phyloP scores from a whole-genome alignment of 2,329 filamentous ascomycete genomes.

The Tolypocladium amazonense region DNA sequence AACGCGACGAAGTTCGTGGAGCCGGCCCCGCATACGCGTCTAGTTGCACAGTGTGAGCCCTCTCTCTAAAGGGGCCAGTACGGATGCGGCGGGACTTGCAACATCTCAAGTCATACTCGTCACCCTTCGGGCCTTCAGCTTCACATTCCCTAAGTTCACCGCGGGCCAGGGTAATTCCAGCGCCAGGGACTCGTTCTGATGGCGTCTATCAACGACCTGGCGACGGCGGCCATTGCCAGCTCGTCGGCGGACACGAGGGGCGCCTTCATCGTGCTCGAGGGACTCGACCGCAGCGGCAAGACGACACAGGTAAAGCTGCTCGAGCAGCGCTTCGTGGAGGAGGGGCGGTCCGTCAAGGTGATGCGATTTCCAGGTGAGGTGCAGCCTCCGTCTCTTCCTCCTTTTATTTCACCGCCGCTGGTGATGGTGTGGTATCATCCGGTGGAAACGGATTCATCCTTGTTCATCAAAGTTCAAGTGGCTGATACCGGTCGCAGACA shows the following conservation, averaged over 20 bases:
- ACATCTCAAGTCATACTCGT: neutral
- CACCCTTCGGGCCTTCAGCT: neutral
- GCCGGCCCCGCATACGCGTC: neutral
- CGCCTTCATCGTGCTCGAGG: conserved; percentile 75
- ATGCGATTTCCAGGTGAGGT: conserved; percentile 48
- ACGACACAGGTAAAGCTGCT: conserved; percentile 76
- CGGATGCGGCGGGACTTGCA: neutral
- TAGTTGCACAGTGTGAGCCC: neutral
- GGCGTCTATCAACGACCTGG: conserved; percentile 40
- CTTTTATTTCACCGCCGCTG: too few relatives aligned
- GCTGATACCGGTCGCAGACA: conserved; percentile 39
- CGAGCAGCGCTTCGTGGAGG: conserved; percentile 39
- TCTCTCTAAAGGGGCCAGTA: neutral
- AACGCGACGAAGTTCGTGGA: neutral
- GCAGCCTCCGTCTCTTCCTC: neutral
- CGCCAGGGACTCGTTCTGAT: conserved; percentile 12
- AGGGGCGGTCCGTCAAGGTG: conserved; percentile 36
- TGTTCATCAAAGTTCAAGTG: neutral
- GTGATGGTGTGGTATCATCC: too few relatives aligned
- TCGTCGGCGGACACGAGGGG: conserved; percentile 33
- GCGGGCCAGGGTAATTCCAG: neutral
- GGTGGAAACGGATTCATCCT: neutral
- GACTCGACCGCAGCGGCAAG: conserved; percentile 83
- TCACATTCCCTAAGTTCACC: neutral
- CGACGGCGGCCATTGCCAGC: conserved; percentile 24